A percentile compares a stretch with the other conserved stretches of the same genome.
phyloP scores from a whole-genome alignment of 345 rosid genomes.

The Salix viminalis region DNA sequence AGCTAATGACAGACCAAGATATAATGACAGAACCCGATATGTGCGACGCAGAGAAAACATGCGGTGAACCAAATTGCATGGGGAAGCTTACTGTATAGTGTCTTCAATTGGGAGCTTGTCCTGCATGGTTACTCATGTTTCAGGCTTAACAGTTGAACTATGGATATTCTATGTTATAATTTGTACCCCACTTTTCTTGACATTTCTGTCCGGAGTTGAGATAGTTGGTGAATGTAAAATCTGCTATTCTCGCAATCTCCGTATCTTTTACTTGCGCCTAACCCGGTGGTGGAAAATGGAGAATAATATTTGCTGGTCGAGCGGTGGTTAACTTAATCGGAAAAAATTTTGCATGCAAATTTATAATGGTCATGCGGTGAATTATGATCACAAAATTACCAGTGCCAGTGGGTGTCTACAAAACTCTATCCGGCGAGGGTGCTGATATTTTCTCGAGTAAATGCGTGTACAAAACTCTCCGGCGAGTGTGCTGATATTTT shows the following conservation, averaged over 20 bases:
- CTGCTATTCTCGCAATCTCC: not conserved
- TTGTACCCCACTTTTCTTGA: not conserved
- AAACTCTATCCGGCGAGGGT: too few relatives aligned
- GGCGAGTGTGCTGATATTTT: too few relatives aligned
- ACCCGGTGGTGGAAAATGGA: not conserved
- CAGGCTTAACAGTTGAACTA: not conserved
- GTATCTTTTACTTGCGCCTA: not conserved
- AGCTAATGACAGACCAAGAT: slow-evolving; percentile 94
- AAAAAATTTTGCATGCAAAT: not conserved
- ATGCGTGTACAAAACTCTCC: too few relatives aligned
- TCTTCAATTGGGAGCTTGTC: not conserved
- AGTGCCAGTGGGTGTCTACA: too few relatives aligned
- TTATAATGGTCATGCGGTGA: too few relatives aligned
- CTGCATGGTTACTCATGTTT: not conserved
- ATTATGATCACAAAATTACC: too few relatives aligned
- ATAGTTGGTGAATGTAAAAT: not conserved
- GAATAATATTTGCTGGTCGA: not conserved
- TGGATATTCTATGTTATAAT: not conserved
- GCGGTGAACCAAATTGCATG: slow-evolving; percentile 29
- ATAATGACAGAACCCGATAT: slow-evolving; percentile 87
- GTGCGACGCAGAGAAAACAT: slow-evolving; percentile 78
- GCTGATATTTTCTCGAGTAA: too few relatives aligned
- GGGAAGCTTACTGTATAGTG: slow-evolving; percentile 22
- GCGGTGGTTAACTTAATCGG: not conserved
- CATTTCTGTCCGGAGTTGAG: not conserved